These are phyloP conservation scores for Nepenthes mirabilis DNA, from an alignment of 148 eudicot species.

Conservation along the genomic window DNA sequence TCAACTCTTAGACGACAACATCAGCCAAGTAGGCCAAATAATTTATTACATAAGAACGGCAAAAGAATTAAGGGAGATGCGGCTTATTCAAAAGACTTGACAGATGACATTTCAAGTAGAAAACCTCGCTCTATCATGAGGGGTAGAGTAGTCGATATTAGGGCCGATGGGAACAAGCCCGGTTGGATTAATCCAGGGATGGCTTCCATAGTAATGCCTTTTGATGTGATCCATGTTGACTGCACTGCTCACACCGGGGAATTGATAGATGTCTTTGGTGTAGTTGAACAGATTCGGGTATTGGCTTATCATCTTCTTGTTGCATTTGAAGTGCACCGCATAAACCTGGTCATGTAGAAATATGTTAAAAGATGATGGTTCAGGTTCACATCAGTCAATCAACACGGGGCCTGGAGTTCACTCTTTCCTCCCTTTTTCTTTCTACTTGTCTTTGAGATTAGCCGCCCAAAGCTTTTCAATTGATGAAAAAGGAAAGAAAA, in stretches of 20 bases:
- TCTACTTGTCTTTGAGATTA: too few species aligned
- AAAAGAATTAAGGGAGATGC: not conserved
- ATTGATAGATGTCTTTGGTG: conserved; percentile 67
- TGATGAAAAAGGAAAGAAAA: too few species aligned
- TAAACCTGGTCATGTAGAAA: conserved; percentile 36
- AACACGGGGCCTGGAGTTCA: too few species aligned
- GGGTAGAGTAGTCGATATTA: conserved; percentile 50
- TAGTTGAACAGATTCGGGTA: conserved; percentile 75
- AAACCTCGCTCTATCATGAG: conserved; percentile 50
- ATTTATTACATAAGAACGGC: not conserved
- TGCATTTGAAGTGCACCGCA: conserved; percentile 85
- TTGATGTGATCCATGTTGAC: conserved; percentile 79
- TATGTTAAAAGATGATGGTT: not conserved
- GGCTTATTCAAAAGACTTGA: not conserved
- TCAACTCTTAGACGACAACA: too few species aligned
- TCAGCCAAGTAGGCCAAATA: too few species aligned
- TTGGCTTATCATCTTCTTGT: conserved; percentile 57
- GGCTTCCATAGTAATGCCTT: conserved; percentile 71
- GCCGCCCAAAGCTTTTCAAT: too few species aligned
- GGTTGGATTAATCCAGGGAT: conserved; percentile 48
- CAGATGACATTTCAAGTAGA: conserved; percentile 1
- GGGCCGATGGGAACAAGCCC: conserved; percentile 74
- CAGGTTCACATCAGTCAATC: too few species aligned
- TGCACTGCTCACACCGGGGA: conserved; percentile 56
- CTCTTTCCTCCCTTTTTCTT: too few species aligned